Percentiles rank a stretch among this genome's conserved stretches.
phyloP scores from a whole-genome alignment of 345 rosid genomes.

The Murraya paniculata region DNA sequence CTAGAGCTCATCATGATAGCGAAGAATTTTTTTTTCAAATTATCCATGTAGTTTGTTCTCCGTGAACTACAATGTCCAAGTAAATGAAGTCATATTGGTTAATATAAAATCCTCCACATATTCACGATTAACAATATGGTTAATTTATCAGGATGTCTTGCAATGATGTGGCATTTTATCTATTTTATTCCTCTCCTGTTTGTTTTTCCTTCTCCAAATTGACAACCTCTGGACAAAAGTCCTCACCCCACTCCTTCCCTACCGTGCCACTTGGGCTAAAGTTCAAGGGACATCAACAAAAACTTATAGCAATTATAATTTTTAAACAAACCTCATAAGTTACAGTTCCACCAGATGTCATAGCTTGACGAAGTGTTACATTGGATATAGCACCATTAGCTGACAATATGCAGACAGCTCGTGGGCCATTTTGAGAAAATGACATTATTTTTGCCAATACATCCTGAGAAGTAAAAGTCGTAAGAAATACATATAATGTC shows the following conservation, averaged over 20 bases:
- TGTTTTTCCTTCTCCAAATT: neutral
- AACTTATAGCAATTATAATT: neutral
- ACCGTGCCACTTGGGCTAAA: neutral
- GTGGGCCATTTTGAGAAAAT: slow-evolving; percentile 39
- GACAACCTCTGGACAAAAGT: neutral
- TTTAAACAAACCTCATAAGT: slow-evolving; percentile 44
- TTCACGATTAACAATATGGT: neutral
- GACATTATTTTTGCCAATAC: slow-evolving; percentile 37
- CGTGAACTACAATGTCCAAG: neutral
- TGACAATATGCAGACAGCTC: slow-evolving; percentile 41
- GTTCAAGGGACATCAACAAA: neutral
- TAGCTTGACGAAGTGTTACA: slow-evolving; percentile 46
- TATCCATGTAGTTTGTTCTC: neutral
- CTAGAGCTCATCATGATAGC: neutral
- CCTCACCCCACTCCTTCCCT: neutral
- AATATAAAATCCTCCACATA: neutral
- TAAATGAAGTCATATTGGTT: neutral
- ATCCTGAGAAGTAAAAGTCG: slow-evolving; percentile 26
- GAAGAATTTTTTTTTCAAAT: neutral
- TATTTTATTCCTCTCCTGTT: neutral
- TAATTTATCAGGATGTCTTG: neutral
- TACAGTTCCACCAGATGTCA: slow-evolving; percentile 49
- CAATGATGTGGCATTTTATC: neutral
- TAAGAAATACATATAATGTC: neutral
- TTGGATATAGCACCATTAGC: slow-evolving; percentile 50